Evolutionary conservation across 2,329 filamentous ascomycete genomes (phyloP), one percentile per base, ranked within the genome.

Genomic region (Colletotrichum neosansevieriae): DNA sequence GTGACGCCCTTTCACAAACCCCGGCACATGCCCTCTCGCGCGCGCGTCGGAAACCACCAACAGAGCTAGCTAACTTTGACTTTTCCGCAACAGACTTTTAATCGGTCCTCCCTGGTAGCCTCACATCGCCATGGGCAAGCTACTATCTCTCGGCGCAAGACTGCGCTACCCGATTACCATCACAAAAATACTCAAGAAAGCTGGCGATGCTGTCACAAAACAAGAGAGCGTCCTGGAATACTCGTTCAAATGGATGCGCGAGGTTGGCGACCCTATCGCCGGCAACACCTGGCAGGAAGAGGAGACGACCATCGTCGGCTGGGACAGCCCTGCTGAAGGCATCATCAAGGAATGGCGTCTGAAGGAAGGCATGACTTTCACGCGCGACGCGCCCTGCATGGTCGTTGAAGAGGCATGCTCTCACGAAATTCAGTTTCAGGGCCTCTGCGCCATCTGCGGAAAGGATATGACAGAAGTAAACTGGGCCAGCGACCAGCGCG

Each of bases 101-200:
- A 32, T 42, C 36, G 44, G 17, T 44, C 67, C 59, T 59, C 32
- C 57, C 65, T 36, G 29, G 49, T 58, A 62, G 49, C 54, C 29
- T 38, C 42, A 50, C 62, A 29, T 21, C 72, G 79, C 66, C 69
- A 82, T 84, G 82, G 79, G 79, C 61, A 84, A 85, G 73, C 78
- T 76, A 69, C 77, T 90, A 65, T 82, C 79, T 63, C 76, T 90
- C 65, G 88, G 88, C 75, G 80, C 84, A 74, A 85, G 88, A 80
- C 88, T 98, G 73, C 92, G 92, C 80, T 99, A 98, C 81, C 96
- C 96, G 75, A 94, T 98, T 80, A 97, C 92, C 73, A 91, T 99
- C 80, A 94, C 91, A 74, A 92, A 93, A 79, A 86, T 98, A 70
- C 87, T 95, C 73, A 94, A 94, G 79, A 83, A 85, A 72, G 87